Evolutionary conservation across 2,329 filamentous ascomycete species (phyloP).

Genomic region (Immersiporthe knoxdaviesiana): DNA sequence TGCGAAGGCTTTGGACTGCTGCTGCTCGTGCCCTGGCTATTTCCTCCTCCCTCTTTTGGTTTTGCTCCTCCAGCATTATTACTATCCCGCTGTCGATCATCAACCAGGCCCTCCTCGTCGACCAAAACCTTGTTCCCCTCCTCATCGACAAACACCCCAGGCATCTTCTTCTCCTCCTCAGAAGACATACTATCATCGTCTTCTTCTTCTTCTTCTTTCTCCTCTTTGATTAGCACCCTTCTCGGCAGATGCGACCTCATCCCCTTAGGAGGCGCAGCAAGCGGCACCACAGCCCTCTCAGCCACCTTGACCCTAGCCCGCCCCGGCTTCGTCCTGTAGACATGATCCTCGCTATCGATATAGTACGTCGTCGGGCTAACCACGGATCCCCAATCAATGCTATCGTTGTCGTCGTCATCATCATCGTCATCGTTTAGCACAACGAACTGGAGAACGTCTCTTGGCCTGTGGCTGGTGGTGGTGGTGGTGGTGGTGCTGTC

Average conservation of each 20-base stretch:
- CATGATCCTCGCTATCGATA: neutral
- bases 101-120: neutral
- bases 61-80: neutral
- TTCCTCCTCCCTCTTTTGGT: neutral
- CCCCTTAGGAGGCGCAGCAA: neutral
- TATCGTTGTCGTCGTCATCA: neutral
- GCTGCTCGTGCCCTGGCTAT: neutral
- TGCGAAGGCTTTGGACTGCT: neutral
- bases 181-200: neutral
- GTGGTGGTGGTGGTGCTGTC: no score
- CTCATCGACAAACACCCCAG: neutral
- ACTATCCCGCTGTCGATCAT: neutral
- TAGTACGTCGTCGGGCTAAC: neutral
- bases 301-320: neutral
- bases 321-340: neutral
- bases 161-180: neutral
- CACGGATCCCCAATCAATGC: no score
- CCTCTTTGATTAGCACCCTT: neutral
- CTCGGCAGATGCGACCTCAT: neutral
- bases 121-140: neutral
- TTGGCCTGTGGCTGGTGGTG: neutral
- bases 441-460: neutral
- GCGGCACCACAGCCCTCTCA: neutral
- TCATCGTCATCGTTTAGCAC: neutral
- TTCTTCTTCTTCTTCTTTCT: neutral